Evolutionary conservation across 179 eudicot genomes (phyloP).

Genomic region (Silene vulgaris): DNA sequence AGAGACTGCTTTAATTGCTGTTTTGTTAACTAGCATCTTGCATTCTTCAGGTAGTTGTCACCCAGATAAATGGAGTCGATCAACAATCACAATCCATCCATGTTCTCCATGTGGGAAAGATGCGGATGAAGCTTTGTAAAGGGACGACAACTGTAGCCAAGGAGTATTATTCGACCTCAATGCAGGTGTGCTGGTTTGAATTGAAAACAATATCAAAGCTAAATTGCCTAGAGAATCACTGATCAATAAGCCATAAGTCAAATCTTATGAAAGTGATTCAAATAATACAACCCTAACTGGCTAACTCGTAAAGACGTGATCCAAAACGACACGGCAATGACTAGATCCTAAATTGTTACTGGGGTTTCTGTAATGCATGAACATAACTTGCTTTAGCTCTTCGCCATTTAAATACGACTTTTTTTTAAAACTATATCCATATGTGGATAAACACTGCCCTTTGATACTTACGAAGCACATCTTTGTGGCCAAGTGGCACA

Average conservation of each 20-base stretch:
- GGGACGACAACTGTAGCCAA: conserved; percentile 81
- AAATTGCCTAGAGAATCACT: background rate
- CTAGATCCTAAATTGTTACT: too few species aligned
- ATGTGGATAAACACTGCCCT: background rate
- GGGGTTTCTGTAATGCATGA: too few species aligned
- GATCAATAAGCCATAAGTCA: too few species aligned
- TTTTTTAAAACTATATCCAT: background rate
- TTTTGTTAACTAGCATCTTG: conserved; percentile 1
- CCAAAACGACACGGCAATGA: too few species aligned
- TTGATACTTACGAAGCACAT: background rate
- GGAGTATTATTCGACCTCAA: conserved; percentile 76
- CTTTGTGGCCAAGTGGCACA: background rate
- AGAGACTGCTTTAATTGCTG: background rate
- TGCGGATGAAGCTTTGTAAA: conserved; percentile 89
- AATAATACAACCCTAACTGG: too few species aligned
- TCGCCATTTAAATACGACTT: background rate
- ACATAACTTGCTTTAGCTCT: too few species aligned
- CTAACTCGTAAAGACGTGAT: too few species aligned
- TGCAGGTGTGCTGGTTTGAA: conserved; percentile 66
- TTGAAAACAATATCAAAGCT: background rate
- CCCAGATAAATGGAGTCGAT: conserved; percentile 85
- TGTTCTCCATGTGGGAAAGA: conserved; percentile 78
- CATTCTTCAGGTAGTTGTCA: conserved; percentile 62
- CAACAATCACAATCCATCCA: conserved; percentile 68
- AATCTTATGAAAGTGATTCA: too few species aligned